A percentile compares a stretch with the other conserved stretches of the same genome.
Conservation (phyloP, 805 yeast species). For the Myxozyma udenii region DNA sequence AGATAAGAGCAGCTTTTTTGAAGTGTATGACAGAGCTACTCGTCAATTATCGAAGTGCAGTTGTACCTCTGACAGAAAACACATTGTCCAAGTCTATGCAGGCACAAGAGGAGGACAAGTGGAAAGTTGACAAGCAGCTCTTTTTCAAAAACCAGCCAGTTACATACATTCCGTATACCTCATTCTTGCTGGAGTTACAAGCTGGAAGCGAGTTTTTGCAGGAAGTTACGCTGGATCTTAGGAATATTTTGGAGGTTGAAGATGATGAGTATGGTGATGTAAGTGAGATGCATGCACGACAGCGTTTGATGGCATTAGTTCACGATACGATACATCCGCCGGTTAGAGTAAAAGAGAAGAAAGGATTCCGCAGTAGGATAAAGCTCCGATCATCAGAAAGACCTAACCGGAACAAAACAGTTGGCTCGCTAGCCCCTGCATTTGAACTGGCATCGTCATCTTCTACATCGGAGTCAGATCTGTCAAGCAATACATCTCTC, state of each 20-base stretch:
- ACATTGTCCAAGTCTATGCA: background rate
- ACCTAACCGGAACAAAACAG: background rate
- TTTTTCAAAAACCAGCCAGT: slow-evolving; percentile 17
- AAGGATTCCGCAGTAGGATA: background rate
- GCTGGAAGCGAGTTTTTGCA: slow-evolving; percentile 28
- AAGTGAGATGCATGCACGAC: background rate
- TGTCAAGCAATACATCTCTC: slow-evolving; percentile 1
- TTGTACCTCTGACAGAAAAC: background rate
- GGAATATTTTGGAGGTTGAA: background rate
- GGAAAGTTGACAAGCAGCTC: background rate
- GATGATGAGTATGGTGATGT: background rate
- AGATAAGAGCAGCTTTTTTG: slow-evolving; percentile 22
- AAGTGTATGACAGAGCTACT: slow-evolving; percentile 20
- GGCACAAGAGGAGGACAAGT: background rate
- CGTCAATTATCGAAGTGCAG: slow-evolving; percentile 13
- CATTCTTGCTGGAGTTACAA: slow-evolving; percentile 21
- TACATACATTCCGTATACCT: slow-evolving; percentile 20
- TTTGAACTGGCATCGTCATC: background rate
- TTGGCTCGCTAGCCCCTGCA: background rate
- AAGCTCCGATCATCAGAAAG: background rate
- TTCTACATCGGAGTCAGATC: slow-evolving; percentile 6
- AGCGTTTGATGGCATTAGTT: background rate
- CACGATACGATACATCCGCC: slow-evolving; percentile 2
- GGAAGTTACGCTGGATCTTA: slow-evolving; percentile 10
- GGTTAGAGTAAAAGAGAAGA: slow-evolving; percentile 1